phyloP scores from a whole-genome alignment of 768 basidiomycete genomes.

The Wakefieldia striispora region DNA sequence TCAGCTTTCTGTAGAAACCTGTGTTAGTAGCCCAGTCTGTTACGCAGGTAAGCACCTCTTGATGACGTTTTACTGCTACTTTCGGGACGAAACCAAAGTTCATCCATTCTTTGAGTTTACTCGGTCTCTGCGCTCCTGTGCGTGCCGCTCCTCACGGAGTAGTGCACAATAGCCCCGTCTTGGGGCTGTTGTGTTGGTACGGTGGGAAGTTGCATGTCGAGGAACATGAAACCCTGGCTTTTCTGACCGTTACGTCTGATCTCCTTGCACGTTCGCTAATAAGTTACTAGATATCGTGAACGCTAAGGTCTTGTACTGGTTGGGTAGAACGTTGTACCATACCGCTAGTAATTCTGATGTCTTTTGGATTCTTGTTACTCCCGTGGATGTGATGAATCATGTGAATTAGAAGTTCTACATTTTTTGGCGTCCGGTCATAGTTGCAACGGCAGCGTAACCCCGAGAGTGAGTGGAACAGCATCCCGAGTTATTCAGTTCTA shows the following conservation, averaged over 20 bases:
- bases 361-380: no score
- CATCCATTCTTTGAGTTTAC: slow-evolving; percentile 80
- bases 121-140: slow-evolving; percentile 32
- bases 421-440: no score
- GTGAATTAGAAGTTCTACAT: no score
- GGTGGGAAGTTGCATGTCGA: slow-evolving; percentile 31
- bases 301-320: no score
- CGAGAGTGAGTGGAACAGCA: no score
- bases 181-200: slow-evolving; percentile 44
- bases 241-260: slow-evolving; percentile 43
- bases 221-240: slow-evolving; percentile 62
- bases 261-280: slow-evolving; percentile 4
- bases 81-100: slow-evolving; percentile 70
- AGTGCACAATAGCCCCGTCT: slow-evolving; percentile 44
- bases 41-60: neutral
- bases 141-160: slow-evolving; percentile 38
- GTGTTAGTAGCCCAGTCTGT: no score
- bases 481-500: no score
- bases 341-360: no score
- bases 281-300: neutral
- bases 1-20: neutral
- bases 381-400: no score
- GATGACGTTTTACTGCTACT: neutral
- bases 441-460: no score
- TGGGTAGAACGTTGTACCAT: no score